Evolutionary conservation across 2,329 filamentous ascomycete genomes (phyloP), one percentile per base, ranked within the genome.

Genomic region (Penicillium griseofulvum): DNA sequence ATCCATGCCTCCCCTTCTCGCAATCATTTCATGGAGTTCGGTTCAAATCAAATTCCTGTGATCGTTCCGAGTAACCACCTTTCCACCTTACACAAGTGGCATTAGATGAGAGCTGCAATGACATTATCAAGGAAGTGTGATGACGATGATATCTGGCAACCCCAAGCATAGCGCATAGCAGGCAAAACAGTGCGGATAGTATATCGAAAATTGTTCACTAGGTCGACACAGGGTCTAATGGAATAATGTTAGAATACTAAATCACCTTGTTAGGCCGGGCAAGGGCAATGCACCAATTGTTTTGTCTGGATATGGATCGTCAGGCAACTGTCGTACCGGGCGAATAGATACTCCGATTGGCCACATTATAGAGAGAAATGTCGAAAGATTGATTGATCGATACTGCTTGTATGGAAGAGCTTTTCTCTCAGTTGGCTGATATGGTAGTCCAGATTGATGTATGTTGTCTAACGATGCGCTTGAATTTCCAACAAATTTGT

Each of bases 91-190:
- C 11, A 14, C 29, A n/a, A 10, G 19, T n/a, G 10, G 19, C 14
- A 26, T 17, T 24, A 14, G 3, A 26, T 24, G 19, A 24, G 16
- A 17, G 4, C 12, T 47, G 11, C 7, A 11, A 9, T 8, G 2
- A 12, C 4, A 9, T 44, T 3, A 26, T 9, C 3, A 26, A 26
- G 22, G 19, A 17, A 9, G 17, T 14, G 16, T 10, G 11, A 26
- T 47, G 31, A 26, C 0, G 2, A 17, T 4, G 2, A 1, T 22
- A 2, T 22, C 22, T 22, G 22, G 17, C 2, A 14, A 4, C 1
- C 4, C 4, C 8, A 4, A 10, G 1, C 1, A 7, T 8, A 1
- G n/a, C 2, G 17, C 28, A 14, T 2, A 17, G 5, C 17, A 10
- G 7, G 16, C 2, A 37, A 26, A 5, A 19, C 1, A 17, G 10